A percentile compares a stretch with the other conserved stretches of the same genome.
These are phyloP conservation scores for Sonneratia alba DNA, from an alignment of 345 rosid species.

Conservation along the genomic window DNA sequence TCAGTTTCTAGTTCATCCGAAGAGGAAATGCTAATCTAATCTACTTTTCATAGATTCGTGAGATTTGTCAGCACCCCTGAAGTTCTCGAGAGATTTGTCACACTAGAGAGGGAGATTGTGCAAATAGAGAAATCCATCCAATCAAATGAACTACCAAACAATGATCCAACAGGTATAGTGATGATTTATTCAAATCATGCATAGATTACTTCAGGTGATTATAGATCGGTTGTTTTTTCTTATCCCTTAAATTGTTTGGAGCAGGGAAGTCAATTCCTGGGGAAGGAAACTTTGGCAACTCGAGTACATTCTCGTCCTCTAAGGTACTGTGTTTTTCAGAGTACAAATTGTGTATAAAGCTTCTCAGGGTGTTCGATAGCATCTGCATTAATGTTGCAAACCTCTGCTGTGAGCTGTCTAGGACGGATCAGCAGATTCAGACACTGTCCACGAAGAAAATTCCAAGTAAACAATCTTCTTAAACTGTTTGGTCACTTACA, in stretches of 20 bases:
- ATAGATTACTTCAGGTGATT: neutral
- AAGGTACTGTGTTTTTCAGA: conserved; percentile 34
- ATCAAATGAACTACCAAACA: conserved; percentile 37
- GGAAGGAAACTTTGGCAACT: conserved; percentile 38
- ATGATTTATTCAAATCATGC: neutral
- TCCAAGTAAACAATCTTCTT: conserved; percentile 49
- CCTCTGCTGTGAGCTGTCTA: conserved; percentile 35
- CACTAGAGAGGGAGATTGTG: conserved; percentile 67
- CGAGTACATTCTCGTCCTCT: conserved; percentile 19
- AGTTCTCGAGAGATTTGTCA: conserved; percentile 90
- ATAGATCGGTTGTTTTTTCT: neutral
- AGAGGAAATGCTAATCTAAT: neutral
- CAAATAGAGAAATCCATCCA: conserved; percentile 76
- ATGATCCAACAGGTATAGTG: conserved; percentile 41
- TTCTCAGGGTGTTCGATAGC: conserved; percentile 1
- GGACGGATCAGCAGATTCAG: conserved; percentile 27
- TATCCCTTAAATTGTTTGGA: neutral
- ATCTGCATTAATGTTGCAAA: conserved; percentile 10
- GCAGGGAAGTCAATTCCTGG: conserved; percentile 18
- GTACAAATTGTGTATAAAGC: neutral
- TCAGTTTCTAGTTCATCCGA: neutral
- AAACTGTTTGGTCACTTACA: neutral
- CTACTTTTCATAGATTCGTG: conserved; percentile 48
- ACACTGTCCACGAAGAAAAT: conserved; percentile 46
- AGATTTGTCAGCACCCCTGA: conserved; percentile 89